Base-by-base conservation (phyloP, 2,329 filamentous ascomycete genomes). In the Penicillium sumatraense region DNA sequence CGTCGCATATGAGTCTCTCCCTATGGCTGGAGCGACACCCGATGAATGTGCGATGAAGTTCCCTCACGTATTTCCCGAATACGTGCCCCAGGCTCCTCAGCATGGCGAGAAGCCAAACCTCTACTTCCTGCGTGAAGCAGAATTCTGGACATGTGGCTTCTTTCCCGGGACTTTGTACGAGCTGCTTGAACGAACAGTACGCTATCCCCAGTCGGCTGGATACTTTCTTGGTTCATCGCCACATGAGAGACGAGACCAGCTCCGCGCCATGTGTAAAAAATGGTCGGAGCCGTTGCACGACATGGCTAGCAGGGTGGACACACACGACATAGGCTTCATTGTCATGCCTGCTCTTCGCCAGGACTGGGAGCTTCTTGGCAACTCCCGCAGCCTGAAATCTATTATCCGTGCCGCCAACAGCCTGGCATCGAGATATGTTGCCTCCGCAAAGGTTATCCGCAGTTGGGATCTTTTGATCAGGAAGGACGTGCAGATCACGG, bases 271-370 rank as follows among this genome's bases (percentile, higher is more conserved):
- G 1, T 61, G 54, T 21, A 49, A 41, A 1, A 44, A 18, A n/a
- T 65, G 62, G 62, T 54, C 59, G 4, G 48, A 36, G 11, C 61
- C 61, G 1, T 36, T 65, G 9, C 56, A 61, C n/a, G 23, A 33
- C 6, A 62, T 62, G 57, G 36, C 47, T 14, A 26, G 41, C 3
- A 75, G 80, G 23, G 83, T 73, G 7, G 79, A 83, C 54, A 83
- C 81, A 0, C 81, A 84, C 56, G 81, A 84, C 46, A 75, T 84
- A 60, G 79, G 79, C 0, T 84, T 84, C 57, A 82, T 84, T 3
- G 72, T 82, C 1, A 72, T 78, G 59, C 80, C 81, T 0, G 74
- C 79, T 0, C 59, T 83, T 1, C 72, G 76, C 11, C 67, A 72
- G 24, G 76, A 80, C 48, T 83, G 76, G 75, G 80, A 83, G 52